phyloP scores from a whole-genome alignment of 1,284 basidiomycete genomes.

The Quambalaria eucalypti region DNA sequence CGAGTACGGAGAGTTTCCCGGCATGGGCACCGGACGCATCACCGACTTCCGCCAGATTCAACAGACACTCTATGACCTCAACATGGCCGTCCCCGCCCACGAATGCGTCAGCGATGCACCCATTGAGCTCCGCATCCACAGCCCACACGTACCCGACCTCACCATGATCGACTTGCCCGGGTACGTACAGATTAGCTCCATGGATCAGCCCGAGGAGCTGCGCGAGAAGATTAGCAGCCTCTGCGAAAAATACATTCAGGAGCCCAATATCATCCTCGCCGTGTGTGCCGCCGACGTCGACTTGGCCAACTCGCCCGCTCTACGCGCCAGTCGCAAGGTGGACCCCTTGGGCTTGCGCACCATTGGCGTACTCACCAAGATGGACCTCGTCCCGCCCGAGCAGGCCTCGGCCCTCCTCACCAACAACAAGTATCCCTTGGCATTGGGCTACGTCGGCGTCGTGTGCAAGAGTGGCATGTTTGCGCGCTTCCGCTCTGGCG shows the following conservation, averaged over 20 bases:
- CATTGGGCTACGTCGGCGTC: conserved; percentile 95
- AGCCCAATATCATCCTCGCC: conserved; percentile 94
- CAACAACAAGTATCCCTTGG: conserved; percentile 91
- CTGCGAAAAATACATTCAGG: conserved; percentile 92
- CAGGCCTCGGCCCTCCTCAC: conserved; percentile 71
- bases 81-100: conserved; percentile 77
- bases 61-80: conserved; percentile 84
- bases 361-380: conserved; percentile 96
- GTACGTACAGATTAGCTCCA: conserved; percentile 86
- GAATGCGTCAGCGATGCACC: conserved; percentile 89
- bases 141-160: conserved; percentile 87
- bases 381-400: conserved; percentile 86
- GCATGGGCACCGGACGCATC: conserved; percentile 75
- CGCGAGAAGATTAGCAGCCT: conserved; percentile 82
- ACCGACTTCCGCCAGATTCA: conserved; percentile 84
- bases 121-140: conserved; percentile 92
- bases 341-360: conserved; percentile 90
- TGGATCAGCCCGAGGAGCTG: conserved; percentile 90
- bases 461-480: conserved; percentile 55
- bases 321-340: conserved; percentile 82
- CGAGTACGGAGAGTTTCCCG: conserved; percentile 91
- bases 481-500: conserved; percentile 18
- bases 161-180: conserved; percentile 95
- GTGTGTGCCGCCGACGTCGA: conserved; percentile 98
- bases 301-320: conserved; percentile 90